Base-by-base conservation (phyloP, 176 grass and related monocot species). In the Microstegium vimineum region DNA sequence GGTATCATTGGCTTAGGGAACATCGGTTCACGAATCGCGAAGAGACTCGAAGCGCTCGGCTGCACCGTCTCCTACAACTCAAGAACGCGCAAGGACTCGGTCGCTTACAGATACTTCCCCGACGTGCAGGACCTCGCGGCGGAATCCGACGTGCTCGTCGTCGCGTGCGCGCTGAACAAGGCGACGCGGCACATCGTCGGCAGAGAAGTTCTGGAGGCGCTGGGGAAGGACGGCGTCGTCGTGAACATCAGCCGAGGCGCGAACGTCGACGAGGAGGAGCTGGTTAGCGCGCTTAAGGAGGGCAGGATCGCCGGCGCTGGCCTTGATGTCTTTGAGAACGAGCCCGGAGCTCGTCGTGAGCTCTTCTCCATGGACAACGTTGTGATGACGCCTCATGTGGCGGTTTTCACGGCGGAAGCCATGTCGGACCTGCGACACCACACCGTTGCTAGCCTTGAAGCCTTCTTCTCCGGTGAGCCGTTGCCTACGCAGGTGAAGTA, bases 1-100 rank as follows among this genome's bases (percentile, higher is more conserved):
- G 92, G 92, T 10, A 87, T 92, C 86, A 68, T 94, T 5, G 92
- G 92, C 5, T 11, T 92, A 61, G 92, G 92, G 3, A 94, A 77
- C 71, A 89, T 91, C 34, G 92, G 92, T 3, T 73, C 81, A 0
- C 35, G 1, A 1, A 87, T 94, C 33, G 89, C 89, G 0, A 94
- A 82, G 80, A 81, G 92, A 47, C 81, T 94, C 1, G 1, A 87
- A 6, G 86, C 89, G 13, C 85, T 94, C 3, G 87, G 87, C 22
- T 94, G 89, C 25, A 14, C 25, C 30, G 6, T 66, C 32, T 35
- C 8, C 22, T 90, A 93, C 77, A 43, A 57, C 14, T 93, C 91
- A 0, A 85, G 85, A 69, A 63, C 41, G 6, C 27, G 10, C 17
- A 93, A 80, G 52, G 66, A 56, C 0, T 63, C 22, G 0, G 40